Conservation (phyloP, 2,329 filamentous ascomycete species). For the Delphinella strobiligena region DNA sequence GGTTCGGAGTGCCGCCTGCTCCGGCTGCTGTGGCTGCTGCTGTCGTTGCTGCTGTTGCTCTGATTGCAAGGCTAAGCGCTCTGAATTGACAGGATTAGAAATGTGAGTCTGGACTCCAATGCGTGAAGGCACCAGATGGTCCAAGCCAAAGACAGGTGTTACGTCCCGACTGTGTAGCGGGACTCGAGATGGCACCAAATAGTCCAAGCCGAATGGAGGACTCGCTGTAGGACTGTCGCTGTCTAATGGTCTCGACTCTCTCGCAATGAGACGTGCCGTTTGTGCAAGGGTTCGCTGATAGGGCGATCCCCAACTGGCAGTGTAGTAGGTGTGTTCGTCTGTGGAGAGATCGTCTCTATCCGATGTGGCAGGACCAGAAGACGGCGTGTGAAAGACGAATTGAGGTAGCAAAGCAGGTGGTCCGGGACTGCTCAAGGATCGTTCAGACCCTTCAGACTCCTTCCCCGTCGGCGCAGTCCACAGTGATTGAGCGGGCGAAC, state of each 20-base stretch:
- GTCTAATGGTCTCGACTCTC: slow-evolving; percentile 14
- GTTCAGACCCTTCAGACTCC: slow-evolving; percentile 1
- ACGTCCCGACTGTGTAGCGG: slow-evolving; percentile 3
- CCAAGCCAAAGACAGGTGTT: slow-evolving; percentile 19
- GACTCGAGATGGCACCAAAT: slow-evolving; percentile 21
- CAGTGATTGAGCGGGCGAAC: background rate
- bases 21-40: too few relatives aligned
- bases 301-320: slow-evolving; percentile 84
- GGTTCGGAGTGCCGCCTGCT: background rate
- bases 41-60: background rate
- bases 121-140: slow-evolving; percentile 23
- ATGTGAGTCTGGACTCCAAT: slow-evolving; percentile 7
- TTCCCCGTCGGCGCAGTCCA: slow-evolving; percentile 4
- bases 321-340: slow-evolving; percentile 31
- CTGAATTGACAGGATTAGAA: slow-evolving; percentile 4
- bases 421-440: slow-evolving; percentile 1
- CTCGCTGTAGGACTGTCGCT: slow-evolving; percentile 17
- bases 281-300: slow-evolving; percentile 50
- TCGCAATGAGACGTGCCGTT: slow-evolving; percentile 19
- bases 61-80: slow-evolving; percentile 5
- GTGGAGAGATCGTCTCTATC: slow-evolving; percentile 3
- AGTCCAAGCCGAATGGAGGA: slow-evolving; percentile 22
- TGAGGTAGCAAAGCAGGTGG: background rate
- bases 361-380: background rate
- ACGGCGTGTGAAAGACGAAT: slow-evolving; percentile 4